Evolutionary conservation across 257 asterid species (phyloP), one percentile per base, ranked within the genome.

Genomic region (Penstemon newberryi): DNA sequence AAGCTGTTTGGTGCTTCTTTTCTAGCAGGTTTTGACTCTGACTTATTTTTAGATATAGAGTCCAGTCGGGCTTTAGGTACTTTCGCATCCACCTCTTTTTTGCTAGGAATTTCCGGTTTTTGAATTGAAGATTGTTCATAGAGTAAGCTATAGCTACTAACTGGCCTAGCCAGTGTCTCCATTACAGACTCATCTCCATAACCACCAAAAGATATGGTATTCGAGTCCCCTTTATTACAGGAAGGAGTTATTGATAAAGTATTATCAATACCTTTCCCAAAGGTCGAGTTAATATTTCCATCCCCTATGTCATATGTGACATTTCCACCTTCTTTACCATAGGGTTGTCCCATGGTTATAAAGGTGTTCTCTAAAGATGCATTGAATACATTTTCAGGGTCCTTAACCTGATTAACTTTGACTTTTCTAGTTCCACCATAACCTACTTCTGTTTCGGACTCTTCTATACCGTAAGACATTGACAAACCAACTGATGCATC

Each of bases 1-100:
- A 93, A 90, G 75, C 96, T 88, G 77, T 93, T 88, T 45, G 96
- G 96, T 54, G 96, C 97, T 77, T 87, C 99, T 82, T 85, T 93
- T 77, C 79, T 82, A 47, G 86, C 71, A 59, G 92, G 74, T 79
- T 84, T 86, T 50, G 87, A 52, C 66, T 86, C 97, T 7, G 77
- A 43, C 80, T 85, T 90, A 66, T 13, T 75, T 80, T 85, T 90
- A 37, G 80, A 44, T 13, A 75, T 62, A 54, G 79, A 67, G 53
- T 82, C 94, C 57, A 63, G 64, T 67, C 83, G 82, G 46, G 85
- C 43, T 77, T 88, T 84, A 69, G 80, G 69, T 2, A 64, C 65
- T 60, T 63, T 90, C 38, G 83, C 72, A 51, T 79, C 80, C 76
- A 70, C 63, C 61, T 79, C 92, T 71, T 77, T 80, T 65, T 73